Conservation (phyloP, 345 rosid species). For the Pistacia integerrima region DNA sequence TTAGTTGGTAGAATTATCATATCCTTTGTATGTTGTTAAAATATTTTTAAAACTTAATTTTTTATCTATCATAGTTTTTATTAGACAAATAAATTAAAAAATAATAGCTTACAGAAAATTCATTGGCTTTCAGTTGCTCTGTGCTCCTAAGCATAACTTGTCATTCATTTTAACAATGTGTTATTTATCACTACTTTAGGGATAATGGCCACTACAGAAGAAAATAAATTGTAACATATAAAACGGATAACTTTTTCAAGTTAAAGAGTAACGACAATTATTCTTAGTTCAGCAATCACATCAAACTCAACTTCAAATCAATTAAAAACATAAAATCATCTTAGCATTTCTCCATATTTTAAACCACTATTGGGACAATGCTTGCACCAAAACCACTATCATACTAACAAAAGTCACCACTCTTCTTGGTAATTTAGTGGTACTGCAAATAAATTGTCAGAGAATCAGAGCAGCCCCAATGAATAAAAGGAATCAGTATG, state of each 20-base stretch:
- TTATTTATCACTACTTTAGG: neutral
- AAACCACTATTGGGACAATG: neutral
- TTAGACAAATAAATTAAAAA: too few relatives aligned
- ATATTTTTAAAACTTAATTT: too few relatives aligned
- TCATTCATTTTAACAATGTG: neutral
- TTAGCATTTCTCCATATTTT: neutral
- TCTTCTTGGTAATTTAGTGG: slow-evolving; percentile 5
- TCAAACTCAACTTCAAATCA: neutral
- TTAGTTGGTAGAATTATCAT: too few relatives aligned
- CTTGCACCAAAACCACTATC: slow-evolving; percentile 6
- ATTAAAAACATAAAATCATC: neutral
- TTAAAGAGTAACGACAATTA: neutral
- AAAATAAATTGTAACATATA: neutral
- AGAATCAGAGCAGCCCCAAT: neutral
- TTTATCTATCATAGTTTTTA: too few relatives aligned
- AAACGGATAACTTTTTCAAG: neutral
- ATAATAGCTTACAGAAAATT: too few relatives aligned
- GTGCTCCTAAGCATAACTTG: neutral
- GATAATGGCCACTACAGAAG: neutral
- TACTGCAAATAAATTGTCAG: slow-evolving; percentile 20
- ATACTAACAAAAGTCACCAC: neutral
- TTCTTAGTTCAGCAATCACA: neutral
- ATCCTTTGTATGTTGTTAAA: too few relatives aligned
- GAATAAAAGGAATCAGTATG: neutral
- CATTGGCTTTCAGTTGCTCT: too few relatives aligned